These are phyloP conservation scores for Clavariopsis aquatica DNA, from an alignment of 495 filamentous ascomycete genomes.

Conservation along the genomic window DNA sequence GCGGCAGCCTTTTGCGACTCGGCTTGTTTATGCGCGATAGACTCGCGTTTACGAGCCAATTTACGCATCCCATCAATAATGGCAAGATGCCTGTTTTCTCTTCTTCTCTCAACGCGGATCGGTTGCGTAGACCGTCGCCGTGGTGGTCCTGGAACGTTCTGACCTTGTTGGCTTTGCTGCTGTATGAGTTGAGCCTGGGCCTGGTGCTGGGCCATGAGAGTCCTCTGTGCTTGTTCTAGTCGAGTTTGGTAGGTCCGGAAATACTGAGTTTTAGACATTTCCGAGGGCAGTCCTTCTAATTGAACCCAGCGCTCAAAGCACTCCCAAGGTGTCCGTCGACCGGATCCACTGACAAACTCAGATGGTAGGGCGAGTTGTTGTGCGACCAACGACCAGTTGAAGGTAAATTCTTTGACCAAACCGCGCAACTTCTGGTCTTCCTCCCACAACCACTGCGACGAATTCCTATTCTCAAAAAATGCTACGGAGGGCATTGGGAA, in stretches of 20 bases:
- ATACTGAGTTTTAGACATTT: conserved; percentile 91
- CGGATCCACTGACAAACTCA: conserved; percentile 74
- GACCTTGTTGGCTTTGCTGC: conserved; percentile 59
- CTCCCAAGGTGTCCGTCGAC: conserved; percentile 95
- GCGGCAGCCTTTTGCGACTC: conserved; percentile 56
- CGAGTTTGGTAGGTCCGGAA: conserved; percentile 81
- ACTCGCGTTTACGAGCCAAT: conserved; percentile 89
- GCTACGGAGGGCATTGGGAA: conserved; percentile 80
- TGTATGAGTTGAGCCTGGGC: conserved; percentile 59
- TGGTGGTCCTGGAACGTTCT: conserved; percentile 58
- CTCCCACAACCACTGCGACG: conserved; percentile 85
- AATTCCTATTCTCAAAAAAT: conserved; percentile 82
- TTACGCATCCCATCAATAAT: conserved; percentile 95
- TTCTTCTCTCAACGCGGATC: conserved; percentile 77
- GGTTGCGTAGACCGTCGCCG: conserved; percentile 69
- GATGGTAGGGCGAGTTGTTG: conserved; percentile 73
- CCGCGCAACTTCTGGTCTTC: conserved; percentile 88
- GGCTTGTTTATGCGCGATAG: conserved; percentile 78
- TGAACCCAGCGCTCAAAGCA: conserved; percentile 96
- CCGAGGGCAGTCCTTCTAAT: conserved; percentile 81
- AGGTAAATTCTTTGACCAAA: conserved; percentile 86
- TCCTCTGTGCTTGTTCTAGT: conserved; percentile 75
- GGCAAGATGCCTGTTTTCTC: conserved; percentile 80
- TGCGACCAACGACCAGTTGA: conserved; percentile 95
- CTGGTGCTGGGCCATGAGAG: conserved; percentile 61